Evolutionary conservation across 1,139 yeast species (phyloP), one percentile per base, ranked within the genome.

Genomic region (Saccharomyces pastorianus): DNA sequence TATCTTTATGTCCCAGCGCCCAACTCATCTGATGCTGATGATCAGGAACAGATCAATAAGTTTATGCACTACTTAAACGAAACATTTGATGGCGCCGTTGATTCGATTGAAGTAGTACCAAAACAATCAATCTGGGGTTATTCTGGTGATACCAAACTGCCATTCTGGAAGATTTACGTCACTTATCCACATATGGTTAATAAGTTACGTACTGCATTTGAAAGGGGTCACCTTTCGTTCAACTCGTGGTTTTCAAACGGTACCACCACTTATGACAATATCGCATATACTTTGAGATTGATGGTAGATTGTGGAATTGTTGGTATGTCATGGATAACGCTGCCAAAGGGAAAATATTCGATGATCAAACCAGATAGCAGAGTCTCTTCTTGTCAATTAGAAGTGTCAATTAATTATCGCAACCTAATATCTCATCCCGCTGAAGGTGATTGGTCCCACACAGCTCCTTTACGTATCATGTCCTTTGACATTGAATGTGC

Each of bases 401-500:
- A 93, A 72, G 83, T 93, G 49, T 70, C 76, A 2, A 80, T 93
- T 14, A 76, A 85, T 64, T 90, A 83, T 65, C 73, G 72, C 42
- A 85, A 89, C 61, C 71, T 95, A 56, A 69, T 88, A 1, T 78
- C 96, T 1, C 98, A 89, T 68, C 79, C 88, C 2, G 79, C 97
- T 0, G 98, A 93, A 67, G 98, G 96, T 2, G 91, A 90, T 58
- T 95, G 96, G 95, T 79, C 89, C 48, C 86, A 85, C 62, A 86
- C 88, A 75, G 98, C 99, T 0, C 99, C 99, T 0, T 77, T 95
- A 57, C 84, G 99, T 66, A 85, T 95, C 49, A 75, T 95, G 59
- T 90, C 98, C 9, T 93, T 93, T 69, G 99, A 95, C 76, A 93
- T 95, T 58, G 99, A 95, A 72, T 95, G 99, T 79, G 95, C 99